phyloP scores from a whole-genome alignment of 2,329 filamentous ascomycete species.

The Diaporthe velutina region DNA sequence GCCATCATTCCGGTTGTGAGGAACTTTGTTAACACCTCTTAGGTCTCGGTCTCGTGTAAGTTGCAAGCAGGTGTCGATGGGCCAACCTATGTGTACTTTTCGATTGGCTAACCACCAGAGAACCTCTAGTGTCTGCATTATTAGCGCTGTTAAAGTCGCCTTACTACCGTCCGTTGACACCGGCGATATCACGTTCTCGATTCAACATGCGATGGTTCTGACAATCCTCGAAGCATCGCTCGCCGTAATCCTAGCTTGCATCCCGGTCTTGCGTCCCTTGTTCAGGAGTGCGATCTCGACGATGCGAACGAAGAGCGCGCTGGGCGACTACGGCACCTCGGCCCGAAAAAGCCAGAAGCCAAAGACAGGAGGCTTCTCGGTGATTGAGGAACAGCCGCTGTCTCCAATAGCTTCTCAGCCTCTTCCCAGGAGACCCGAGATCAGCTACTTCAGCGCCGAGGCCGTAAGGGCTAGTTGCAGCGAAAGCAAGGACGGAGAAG shows the following conservation, averaged over 20 bases:
- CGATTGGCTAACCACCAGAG: neutral
- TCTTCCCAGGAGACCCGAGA: conserved; percentile 4
- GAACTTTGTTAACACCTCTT: neutral
- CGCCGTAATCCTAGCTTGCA: conserved; percentile 26
- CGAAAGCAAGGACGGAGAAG: conserved; percentile 12
- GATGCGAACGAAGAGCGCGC: neutral
- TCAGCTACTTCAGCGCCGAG: conserved; percentile 25
- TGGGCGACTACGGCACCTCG: neutral
- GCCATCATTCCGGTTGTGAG: neutral
- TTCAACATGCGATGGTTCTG: conserved; percentile 26
- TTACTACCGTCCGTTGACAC: conserved; percentile 28
- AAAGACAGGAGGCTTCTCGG: conserved; percentile 16
- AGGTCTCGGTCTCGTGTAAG: conserved; percentile 15
- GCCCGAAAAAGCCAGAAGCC: conserved; percentile 14
- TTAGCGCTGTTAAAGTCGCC: conserved; percentile 36
- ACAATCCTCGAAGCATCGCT: conserved; percentile 31
- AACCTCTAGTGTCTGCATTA: conserved; percentile 27
- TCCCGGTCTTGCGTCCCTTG: conserved; percentile 35
- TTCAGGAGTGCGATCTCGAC: conserved; percentile 22
- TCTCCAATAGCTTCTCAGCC: neutral
- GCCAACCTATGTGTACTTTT: neutral
- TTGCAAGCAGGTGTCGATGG: neutral
- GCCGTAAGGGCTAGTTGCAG: conserved; percentile 3
- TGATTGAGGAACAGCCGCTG: conserved; percentile 21
- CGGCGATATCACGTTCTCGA: conserved; percentile 32